A percentile compares a stretch with the other conserved stretches of the same genome.
These are phyloP conservation scores for Amauroascus verrucosus DNA, from an alignment of 2,329 filamentous ascomycete genomes.

Conservation along the genomic window DNA sequence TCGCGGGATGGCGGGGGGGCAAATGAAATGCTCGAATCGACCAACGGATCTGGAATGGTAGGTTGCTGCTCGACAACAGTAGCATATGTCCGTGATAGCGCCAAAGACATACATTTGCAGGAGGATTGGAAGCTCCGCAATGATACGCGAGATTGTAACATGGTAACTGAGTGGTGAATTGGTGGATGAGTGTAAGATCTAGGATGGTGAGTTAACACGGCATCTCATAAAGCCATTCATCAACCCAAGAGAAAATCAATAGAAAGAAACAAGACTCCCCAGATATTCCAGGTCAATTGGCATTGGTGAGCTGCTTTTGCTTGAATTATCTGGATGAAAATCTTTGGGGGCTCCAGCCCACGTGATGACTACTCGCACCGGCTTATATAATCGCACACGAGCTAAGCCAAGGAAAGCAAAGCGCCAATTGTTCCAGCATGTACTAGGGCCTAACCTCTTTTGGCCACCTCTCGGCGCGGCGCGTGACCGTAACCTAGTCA, in stretches of 20 bases:
- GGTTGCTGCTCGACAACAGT: constrained; percentile 24
- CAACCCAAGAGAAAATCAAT: neutral
- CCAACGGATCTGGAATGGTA: constrained; percentile 12
- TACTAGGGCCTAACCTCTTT: neutral
- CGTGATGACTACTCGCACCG: too few relatives aligned
- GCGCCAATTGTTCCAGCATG: neutral
- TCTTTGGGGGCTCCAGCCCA: neutral
- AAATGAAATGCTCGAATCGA: constrained; percentile 26
- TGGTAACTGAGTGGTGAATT: constrained; percentile 26
- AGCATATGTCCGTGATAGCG: constrained; percentile 44
- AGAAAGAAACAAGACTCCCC: neutral
- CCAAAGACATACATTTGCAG: constrained; percentile 38
- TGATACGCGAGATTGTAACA: constrained; percentile 59
- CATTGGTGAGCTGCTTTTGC: neutral
- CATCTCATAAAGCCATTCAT: neutral
- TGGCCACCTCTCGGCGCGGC: neutral
- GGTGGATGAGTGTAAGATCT: neutral
- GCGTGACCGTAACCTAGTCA: constrained; percentile 8
- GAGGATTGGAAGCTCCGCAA: constrained; percentile 42
- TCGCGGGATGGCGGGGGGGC: constrained; percentile 38
- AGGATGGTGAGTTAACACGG: neutral
- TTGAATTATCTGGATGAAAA: neutral
- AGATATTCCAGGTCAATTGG: constrained; percentile 1
- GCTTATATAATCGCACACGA: too few relatives aligned
- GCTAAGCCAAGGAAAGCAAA: constrained; percentile 1